Base-by-base conservation (phyloP, 1,284 basidiomycete species). In the Sanghuangporus sanghuang region DNA sequence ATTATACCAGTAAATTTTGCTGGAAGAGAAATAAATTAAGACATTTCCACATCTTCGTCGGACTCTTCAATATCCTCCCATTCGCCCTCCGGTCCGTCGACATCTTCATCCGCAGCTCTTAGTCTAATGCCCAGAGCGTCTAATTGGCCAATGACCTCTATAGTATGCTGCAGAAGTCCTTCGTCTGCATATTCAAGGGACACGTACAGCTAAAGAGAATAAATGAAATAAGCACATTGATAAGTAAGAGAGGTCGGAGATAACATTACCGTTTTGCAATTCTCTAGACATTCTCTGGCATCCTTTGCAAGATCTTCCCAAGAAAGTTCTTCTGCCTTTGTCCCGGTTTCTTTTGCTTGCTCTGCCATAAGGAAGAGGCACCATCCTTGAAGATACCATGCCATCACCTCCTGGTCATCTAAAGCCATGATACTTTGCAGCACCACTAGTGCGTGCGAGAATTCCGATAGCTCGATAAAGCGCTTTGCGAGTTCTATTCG, bases 371-470 rank as follows among this genome's bases (percentile, higher is more conserved):
- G 78, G 77, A 87, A 93, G 81, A 93, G 95, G 64, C 92, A 90
- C 93, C 94, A 96, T 59, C 94, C 95, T 73, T 95, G 92, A n/a
- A 96, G 83, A 73, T 97, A 97, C 85, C 94, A 96, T 2, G 90
- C 93, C 71, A 96, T 95, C 6, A 95, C 87, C 63, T 95, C 90
- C 71, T 94, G 85, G 68, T 95, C 92, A 74, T 96, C 93, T 11
- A 88, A 80, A 11, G 89, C 85, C 73, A 96, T 89, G 32, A 95
- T 82, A 4, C 88, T 89, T 49, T 92, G 85, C 12, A 97, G 76
- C 5, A 95, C 86, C 48, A 90, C 78, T 12, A 96, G 76, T 1
- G 94, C 93, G 14, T 83, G 80, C 27, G 84, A 76, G 75, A 86
- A 88, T 44, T 86, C 73, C n/a, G 81, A 78, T 36, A 94, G 80